These are phyloP conservation scores for Aspergillus udagawae DNA, from an alignment of 2,329 filamentous ascomycete genomes.

Conservation along the genomic window DNA sequence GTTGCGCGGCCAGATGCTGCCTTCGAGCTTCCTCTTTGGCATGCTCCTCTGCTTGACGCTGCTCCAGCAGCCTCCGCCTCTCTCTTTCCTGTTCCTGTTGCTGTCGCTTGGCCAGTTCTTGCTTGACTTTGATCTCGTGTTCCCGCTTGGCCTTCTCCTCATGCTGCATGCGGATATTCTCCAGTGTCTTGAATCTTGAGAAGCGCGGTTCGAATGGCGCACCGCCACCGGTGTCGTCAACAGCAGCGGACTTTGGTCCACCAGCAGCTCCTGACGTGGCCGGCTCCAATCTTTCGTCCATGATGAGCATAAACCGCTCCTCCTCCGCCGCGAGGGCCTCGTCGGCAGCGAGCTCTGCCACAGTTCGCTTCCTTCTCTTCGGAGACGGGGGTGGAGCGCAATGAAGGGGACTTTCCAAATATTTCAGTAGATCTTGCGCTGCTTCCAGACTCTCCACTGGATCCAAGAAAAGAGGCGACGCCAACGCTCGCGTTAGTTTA, in stretches of 20 bases:
- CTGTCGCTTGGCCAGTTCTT: conserved; percentile 48
- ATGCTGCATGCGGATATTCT: conserved; percentile 74
- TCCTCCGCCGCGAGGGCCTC: conserved; percentile 85
- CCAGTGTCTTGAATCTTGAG: conserved; percentile 86
- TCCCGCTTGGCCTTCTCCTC: conserved; percentile 60
- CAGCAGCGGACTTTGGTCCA: conserved; percentile 59
- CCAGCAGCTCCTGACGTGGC: conserved; percentile 55
- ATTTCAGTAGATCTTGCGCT: conserved; percentile 66
- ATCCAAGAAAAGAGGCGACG: conserved; percentile 71
- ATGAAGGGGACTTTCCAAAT: conserved; percentile 72
- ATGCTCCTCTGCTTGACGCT: conserved; percentile 43
- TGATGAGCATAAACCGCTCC: conserved; percentile 87
- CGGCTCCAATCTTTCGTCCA: conserved; percentile 75
- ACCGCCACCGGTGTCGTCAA: conserved; percentile 67
- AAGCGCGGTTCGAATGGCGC: conserved; percentile 81
- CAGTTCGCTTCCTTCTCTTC: conserved; percentile 86
- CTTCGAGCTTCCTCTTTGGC: conserved; percentile 37
- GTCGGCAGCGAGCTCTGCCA: conserved; percentile 91
- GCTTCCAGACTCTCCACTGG: conserved; percentile 67
- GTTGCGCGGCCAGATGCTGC: conserved; percentile 42
- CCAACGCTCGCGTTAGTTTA: conserved; percentile 68
- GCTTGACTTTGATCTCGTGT: conserved; percentile 45
- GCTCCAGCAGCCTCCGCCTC: conserved; percentile 43
- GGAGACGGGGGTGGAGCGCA: conserved; percentile 72
- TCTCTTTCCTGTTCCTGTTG: conserved; percentile 48